These are phyloP conservation scores for Eucalyptus regnans DNA, from an alignment of 345 rosid species.

Conservation along the genomic window DNA sequence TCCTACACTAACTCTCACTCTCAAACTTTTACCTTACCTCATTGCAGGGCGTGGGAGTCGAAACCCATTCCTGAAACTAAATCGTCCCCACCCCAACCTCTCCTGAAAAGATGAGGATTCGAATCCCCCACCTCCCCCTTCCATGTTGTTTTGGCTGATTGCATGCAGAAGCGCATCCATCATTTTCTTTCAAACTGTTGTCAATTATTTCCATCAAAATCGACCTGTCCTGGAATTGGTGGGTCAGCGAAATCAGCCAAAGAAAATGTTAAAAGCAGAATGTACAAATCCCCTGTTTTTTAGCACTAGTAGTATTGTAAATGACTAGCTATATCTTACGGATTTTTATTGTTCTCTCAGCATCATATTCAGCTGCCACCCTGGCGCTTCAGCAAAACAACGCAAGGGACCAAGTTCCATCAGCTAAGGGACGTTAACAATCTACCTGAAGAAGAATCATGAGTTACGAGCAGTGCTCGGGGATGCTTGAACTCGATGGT, in stretches of 20 bases:
- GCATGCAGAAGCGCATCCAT: background rate
- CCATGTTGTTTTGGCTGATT: background rate
- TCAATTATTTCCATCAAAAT: background rate
- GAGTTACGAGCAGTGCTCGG: background rate
- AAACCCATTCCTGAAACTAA: no score
- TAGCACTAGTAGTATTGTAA: background rate
- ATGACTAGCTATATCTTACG: background rate
- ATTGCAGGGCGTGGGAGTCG: no score
- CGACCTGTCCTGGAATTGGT: background rate
- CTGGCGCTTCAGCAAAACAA: background rate
- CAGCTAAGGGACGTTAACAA: background rate
- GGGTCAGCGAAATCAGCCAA: background rate
- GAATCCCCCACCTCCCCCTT: no score
- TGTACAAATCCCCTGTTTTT: background rate
- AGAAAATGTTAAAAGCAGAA: background rate
- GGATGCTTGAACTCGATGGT: background rate
- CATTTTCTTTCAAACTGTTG: background rate
- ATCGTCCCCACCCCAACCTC: no score
- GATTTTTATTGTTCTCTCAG: background rate
- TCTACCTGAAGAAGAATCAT: background rate
- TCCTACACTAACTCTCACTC: no score
- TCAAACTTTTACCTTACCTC: no score
- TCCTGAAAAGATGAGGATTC: no score
- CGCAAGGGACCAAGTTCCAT: background rate
- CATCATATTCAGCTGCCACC: background rate